Evolutionary conservation across 352 stramenopile genomes (phyloP).

Genomic region (Pythium brassicae): DNA sequence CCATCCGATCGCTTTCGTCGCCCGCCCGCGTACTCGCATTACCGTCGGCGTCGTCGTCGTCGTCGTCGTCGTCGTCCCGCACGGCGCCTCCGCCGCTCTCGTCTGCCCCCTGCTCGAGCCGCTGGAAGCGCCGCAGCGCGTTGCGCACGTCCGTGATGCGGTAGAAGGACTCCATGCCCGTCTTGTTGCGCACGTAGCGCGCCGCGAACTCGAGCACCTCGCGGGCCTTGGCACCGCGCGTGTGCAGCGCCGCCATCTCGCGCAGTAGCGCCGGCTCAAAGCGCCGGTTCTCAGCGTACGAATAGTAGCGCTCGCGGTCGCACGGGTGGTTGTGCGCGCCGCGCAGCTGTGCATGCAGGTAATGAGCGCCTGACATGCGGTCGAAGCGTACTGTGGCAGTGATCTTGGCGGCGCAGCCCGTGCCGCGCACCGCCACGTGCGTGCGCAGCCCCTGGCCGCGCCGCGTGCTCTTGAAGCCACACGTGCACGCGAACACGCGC

Average conservation of each 20-base stretch:
- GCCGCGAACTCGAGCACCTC: neutral
- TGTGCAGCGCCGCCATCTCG: conserved; percentile 2
- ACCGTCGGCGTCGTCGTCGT: too few species aligned
- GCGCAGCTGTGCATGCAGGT: neutral
- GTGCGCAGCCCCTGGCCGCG: conserved; percentile 3
- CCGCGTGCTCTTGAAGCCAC: neutral
- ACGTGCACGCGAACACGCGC: conserved; percentile 1
- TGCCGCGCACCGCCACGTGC: conserved; percentile 1
- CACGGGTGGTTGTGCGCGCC: conserved; percentile 7
- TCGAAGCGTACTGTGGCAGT: neutral
- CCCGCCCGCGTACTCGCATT: too few species aligned
- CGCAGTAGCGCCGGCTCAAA: conserved; percentile 4
- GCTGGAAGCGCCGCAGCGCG: neutral
- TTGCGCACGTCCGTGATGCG: conserved; percentile 4
- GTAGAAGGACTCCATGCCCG: conserved; percentile 1
- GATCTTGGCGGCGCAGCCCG: conserved; percentile 5
- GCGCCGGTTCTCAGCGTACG: conserved; percentile 2
- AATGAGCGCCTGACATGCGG: neutral
- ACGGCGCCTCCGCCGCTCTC: neutral
- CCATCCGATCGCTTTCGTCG: too few species aligned
- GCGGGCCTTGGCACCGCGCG: neutral
- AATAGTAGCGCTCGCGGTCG: conserved; percentile 4
- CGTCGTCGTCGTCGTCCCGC: too few species aligned
- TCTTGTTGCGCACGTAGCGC: neutral
- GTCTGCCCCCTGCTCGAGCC: neutral